These are phyloP conservation scores for Chloris gayana DNA, from an alignment of 176 grass and related monocot genomes.

Conservation along the genomic window DNA sequence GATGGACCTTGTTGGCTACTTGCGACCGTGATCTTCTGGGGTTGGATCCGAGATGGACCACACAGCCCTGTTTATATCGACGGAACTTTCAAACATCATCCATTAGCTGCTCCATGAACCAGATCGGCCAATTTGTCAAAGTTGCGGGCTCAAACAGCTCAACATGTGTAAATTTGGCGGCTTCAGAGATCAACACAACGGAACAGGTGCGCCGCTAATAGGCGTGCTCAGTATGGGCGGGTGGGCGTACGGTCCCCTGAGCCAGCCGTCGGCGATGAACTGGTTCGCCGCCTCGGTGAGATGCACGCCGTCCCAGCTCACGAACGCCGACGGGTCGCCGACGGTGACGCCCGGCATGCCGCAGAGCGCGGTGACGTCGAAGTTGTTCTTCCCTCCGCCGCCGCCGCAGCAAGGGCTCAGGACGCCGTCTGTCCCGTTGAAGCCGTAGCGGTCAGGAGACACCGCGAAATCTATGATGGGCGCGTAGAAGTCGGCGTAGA, in stretches of 20 bases:
- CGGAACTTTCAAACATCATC: too few species aligned
- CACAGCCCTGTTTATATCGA: too few species aligned
- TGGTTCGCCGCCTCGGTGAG: slow-evolving; percentile 54
- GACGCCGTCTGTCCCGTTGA: slow-evolving; percentile 29
- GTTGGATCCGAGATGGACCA: too few species aligned
- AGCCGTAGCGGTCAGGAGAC: slow-evolving; percentile 38
- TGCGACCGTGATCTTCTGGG: too few species aligned
- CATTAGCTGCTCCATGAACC: too few species aligned
- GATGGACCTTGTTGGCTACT: too few species aligned
- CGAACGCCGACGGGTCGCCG: slow-evolving; percentile 39
- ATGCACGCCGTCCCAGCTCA: slow-evolving; percentile 64
- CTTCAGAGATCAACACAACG: too few species aligned
- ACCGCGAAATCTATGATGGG: slow-evolving; percentile 45
- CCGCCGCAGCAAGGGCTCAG: slow-evolving; percentile 45
- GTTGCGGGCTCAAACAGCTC: too few species aligned
- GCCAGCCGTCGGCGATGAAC: slow-evolving; percentile 52
- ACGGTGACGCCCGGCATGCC: slow-evolving; percentile 25
- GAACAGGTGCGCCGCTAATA: too few species aligned
- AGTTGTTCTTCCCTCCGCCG: slow-evolving; percentile 42
- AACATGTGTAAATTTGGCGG: too few species aligned
- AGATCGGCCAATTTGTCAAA: too few species aligned
- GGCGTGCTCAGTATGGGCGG: slow-evolving; percentile 28
- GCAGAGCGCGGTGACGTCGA: slow-evolving; percentile 32
- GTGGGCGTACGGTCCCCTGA: slow-evolving; percentile 49
- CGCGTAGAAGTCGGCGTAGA: slow-evolving; percentile 55